Evolutionary conservation across 352 stramenopile genomes (phyloP), one percentile per base, ranked within the genome.

Genomic region (Poterioochromonas sp.): DNA sequence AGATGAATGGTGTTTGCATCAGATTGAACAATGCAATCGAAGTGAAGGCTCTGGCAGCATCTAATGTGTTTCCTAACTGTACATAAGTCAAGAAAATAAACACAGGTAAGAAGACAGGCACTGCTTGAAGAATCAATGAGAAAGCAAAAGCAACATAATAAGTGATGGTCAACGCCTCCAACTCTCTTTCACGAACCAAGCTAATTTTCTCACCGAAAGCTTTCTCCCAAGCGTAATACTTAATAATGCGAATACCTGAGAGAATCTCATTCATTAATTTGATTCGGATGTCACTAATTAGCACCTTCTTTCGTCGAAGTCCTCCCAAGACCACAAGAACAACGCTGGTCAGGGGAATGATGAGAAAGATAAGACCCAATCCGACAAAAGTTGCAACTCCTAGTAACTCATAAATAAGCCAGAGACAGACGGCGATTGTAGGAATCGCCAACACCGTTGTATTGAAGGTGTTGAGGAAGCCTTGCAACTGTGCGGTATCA

Each of bases 1-100:
- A 83, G 49, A 76, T 76, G 1, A 84, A 77, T 53, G 81, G 81
- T 26, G 84, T 73, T 32, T 79, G 74, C 2, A 85, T 53, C 73
- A 84, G 60, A 69, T 85, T 85, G 81, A 85, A 85, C 26, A 96
- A 82, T 43, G 90, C 85, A 12, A 96, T 82, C 22, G 90, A 84
- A 12, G 90, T 94, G 54, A 97, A 89, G 35, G 90, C 91, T 79
- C 87, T 76, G 18, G 41, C 44, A 18, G 39, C 69, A 44, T 58
- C 40, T n/a, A 76, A 34, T 20, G 15, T 3, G 26, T 76, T 37
- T 43, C 43, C 69, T 18, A 76, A 32, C 0, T 32, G 1, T 0
- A 76, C 26, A 64, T 63, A 76, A 22, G 68, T 76, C 5, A 41
- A 62, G n/a, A 76, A 76, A 3, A 79, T 86, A 20, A 85, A 70